Conservation (phyloP, 306 rosid genomes). For the Prunus fruticosa region DNA sequence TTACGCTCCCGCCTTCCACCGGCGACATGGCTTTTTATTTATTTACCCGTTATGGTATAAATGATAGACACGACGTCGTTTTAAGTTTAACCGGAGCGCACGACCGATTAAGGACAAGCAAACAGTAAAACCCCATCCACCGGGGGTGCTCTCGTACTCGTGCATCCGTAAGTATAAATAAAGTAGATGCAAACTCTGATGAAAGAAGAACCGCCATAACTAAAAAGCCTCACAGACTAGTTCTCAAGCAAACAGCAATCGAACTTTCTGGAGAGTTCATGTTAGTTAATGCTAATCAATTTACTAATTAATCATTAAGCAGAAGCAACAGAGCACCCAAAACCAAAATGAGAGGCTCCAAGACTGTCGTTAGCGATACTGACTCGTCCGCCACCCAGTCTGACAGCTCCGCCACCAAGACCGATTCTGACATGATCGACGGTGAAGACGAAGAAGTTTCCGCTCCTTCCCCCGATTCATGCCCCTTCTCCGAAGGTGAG, state of each 20-base stretch:
- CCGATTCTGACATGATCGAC: slow-evolving; percentile 35
- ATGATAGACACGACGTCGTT: not conserved
- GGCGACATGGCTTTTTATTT: not conserved
- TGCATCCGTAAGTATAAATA: not conserved
- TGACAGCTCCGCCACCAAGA: slow-evolving; percentile 25
- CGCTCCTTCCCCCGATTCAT: slow-evolving; percentile 30
- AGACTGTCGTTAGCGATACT: slow-evolving; percentile 20
- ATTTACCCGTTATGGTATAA: not conserved
- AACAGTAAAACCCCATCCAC: not conserved
- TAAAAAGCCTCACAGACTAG: not conserved
- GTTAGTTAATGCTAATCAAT: too few species aligned
- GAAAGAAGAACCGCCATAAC: not conserved
- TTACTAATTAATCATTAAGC: too few species aligned
- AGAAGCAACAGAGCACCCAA: not conserved
- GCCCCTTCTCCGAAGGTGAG: slow-evolving; percentile 52
- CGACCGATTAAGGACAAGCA: too few species aligned
- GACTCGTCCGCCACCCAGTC: slow-evolving; percentile 41
- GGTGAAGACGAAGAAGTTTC: slow-evolving; percentile 14
- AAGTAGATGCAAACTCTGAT: not conserved
- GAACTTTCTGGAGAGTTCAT: not conserved
- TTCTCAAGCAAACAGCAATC: not conserved
- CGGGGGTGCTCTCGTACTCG: not conserved
- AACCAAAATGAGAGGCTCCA: slow-evolving; percentile 50
- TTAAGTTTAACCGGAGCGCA: too few species aligned
- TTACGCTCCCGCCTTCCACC: not conserved